Evolutionary conservation across 345 rosid species (phyloP).

Genomic region (Carallia brachiata): DNA sequence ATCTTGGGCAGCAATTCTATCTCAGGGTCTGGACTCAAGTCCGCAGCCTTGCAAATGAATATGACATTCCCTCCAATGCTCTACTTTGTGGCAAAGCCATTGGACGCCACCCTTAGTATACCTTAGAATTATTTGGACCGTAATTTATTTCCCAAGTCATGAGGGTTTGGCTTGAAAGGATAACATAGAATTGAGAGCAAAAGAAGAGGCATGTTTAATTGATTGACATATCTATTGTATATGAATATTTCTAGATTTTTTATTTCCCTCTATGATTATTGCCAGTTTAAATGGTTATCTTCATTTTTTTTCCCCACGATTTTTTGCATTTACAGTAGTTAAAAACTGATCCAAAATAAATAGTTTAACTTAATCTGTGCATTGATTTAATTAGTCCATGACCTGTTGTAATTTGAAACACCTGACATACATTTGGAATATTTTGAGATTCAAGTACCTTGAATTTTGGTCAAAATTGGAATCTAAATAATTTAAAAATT

Average conservation of each 20-base stretch:
- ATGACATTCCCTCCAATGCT: slow-evolving; percentile 67
- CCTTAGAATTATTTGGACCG: background rate
- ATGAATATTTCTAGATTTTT: slow-evolving; percentile 8
- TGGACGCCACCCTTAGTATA: slow-evolving; percentile 41
- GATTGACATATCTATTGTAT: slow-evolving; percentile 14
- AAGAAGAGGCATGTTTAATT: slow-evolving; percentile 3
- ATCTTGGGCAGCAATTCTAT: slow-evolving; percentile 85
- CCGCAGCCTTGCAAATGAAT: slow-evolving; percentile 64
- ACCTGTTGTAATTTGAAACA: no score
- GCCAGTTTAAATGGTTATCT: background rate
- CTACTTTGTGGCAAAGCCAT: slow-evolving; percentile 81
- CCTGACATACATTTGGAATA: no score
- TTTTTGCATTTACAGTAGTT: no score
- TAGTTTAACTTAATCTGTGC: no score
- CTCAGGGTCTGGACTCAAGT: slow-evolving; percentile 66
- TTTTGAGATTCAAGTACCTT: no score
- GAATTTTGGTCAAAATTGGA: no score
- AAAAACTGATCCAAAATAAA: no score
- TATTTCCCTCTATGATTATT: background rate
- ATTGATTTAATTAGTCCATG: no score
- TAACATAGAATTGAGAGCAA: slow-evolving; percentile 4
- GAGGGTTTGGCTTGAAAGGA: slow-evolving; percentile 37
- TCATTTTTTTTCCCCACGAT: background rate
- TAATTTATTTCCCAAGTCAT: slow-evolving; percentile 34
- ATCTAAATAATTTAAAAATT: no score